Evolutionary conservation across 139 green algal species (phyloP).

Genomic region (Tetradesmus obliquus): DNA sequence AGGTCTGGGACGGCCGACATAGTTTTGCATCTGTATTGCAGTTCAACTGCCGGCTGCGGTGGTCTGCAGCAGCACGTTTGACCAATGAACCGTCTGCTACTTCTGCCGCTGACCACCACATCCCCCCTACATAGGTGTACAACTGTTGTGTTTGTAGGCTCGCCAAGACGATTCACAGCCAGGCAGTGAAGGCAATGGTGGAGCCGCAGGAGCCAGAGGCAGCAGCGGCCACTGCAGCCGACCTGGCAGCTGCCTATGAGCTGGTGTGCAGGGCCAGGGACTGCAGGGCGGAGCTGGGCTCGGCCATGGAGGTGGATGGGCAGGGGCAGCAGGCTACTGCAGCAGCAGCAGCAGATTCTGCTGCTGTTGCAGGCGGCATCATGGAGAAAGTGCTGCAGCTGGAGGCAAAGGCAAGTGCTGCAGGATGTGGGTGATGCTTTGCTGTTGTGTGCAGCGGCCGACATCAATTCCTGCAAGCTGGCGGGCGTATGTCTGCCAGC

Average conservation of each 20-base stretch:
- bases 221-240: neutral
- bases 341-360: neutral
- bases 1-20: too few species aligned
- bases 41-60: too few species aligned
- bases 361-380: neutral
- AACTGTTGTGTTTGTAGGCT: neutral
- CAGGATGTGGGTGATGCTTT: neutral
- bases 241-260: conserved; percentile 19
- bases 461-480: neutral
- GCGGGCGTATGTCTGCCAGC: neutral
- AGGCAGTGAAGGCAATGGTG: neutral
- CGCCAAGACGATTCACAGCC: neutral
- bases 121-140: too few species aligned
- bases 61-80: too few species aligned
- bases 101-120: too few species aligned
- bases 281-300: neutral
- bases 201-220: neutral
- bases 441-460: neutral
- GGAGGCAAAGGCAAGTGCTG: conserved; percentile 17
- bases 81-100: too few species aligned
- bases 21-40: too few species aligned
- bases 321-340: neutral
- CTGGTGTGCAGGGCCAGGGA: conserved; percentile 14
- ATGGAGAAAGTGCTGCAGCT: conserved; percentile 1
- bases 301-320: neutral